A percentile compares a stretch with the other conserved stretches of the same genome.
These are phyloP conservation scores for Rhizopus sp. DNA, from an alignment of 371 early-diverging fungal species.

Conservation along the genomic window DNA sequence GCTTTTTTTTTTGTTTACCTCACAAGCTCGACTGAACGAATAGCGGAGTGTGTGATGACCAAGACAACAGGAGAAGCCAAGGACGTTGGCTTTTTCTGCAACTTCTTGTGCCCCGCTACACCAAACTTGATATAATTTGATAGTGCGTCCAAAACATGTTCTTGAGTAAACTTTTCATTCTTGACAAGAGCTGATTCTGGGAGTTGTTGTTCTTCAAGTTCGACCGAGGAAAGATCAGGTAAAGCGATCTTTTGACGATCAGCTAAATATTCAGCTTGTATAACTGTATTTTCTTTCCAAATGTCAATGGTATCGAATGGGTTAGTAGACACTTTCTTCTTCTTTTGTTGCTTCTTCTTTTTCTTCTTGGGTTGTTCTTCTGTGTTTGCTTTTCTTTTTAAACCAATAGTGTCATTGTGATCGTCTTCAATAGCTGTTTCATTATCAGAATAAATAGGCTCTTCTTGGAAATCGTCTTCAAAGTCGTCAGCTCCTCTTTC, in stretches of 20 bases:
- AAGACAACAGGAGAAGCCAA: slow-evolving; percentile 67
- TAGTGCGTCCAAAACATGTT: slow-evolving; percentile 55
- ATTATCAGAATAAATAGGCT: slow-evolving; percentile 47
- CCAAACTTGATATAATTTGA: slow-evolving; percentile 64
- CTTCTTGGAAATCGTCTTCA: slow-evolving; percentile 67
- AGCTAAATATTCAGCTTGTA: slow-evolving; percentile 48
- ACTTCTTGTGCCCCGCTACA: slow-evolving; percentile 49
- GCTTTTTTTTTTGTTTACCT: slow-evolving; percentile 31
- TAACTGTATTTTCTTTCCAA: slow-evolving; percentile 33
- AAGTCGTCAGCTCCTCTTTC: slow-evolving; percentile 60
- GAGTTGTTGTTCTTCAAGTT: slow-evolving; percentile 51
- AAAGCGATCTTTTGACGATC: slow-evolving; percentile 56
- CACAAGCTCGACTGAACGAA: slow-evolving; percentile 73
- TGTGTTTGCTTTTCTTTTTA: slow-evolving; percentile 41
- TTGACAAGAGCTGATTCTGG: slow-evolving; percentile 51
- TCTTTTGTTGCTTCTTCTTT: slow-evolving; percentile 58
- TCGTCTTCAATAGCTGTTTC: slow-evolving; percentile 33
- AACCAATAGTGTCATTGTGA: slow-evolving; percentile 11
- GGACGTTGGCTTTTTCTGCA: slow-evolving; percentile 53
- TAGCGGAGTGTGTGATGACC: slow-evolving; percentile 74
- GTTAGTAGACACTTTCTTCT: slow-evolving; percentile 39
- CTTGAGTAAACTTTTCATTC: slow-evolving; percentile 50
- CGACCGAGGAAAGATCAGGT: slow-evolving; percentile 50
- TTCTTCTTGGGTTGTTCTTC: slow-evolving; percentile 29
- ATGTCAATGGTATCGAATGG: slow-evolving; percentile 47